Conservation (phyloP, 225 moss, liverwort and hornwort species). For the Straminergon stramineum region DNA sequence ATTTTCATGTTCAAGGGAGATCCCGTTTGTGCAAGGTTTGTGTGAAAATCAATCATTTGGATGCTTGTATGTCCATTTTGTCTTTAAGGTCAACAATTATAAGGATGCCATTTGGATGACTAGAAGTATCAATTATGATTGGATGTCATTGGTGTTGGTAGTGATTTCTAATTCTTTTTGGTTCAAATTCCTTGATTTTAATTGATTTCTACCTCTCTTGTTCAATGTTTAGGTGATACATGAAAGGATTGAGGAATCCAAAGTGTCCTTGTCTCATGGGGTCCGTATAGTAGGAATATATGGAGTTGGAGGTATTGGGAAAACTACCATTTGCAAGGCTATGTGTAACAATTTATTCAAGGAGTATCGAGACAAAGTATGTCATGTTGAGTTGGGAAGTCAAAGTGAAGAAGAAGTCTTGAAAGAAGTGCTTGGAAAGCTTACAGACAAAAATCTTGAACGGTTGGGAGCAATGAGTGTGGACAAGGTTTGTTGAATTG, state of each 20-base stretch:
- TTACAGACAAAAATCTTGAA: background rate
- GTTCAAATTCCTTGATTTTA: background rate
- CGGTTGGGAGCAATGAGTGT: background rate
- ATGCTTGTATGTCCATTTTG: background rate
- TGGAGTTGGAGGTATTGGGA: slow-evolving; percentile 4
- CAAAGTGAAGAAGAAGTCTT: background rate
- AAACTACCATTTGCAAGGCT: background rate
- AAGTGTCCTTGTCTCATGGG: background rate
- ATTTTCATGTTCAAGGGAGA: slow-evolving; percentile 12
- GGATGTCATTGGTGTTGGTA: background rate
- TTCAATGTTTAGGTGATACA: background rate
- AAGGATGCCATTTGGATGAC: background rate
- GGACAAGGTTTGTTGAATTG: background rate
- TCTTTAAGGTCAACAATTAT: fast-evolving
- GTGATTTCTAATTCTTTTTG: background rate
- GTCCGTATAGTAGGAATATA: background rate
- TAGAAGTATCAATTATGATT: background rate
- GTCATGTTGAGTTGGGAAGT: background rate
- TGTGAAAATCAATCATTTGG: no score
- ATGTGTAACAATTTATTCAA: background rate
- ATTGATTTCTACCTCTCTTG: background rate
- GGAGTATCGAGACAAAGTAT: background rate
- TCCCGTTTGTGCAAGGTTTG: slow-evolving; percentile 8
- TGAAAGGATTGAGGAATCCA: background rate
- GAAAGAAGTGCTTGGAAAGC: background rate